Percentiles rank a stretch among this genome's conserved stretches.
Conservation (phyloP, 352 stramenopile species). For the Globisporangium nodosum region DNA sequence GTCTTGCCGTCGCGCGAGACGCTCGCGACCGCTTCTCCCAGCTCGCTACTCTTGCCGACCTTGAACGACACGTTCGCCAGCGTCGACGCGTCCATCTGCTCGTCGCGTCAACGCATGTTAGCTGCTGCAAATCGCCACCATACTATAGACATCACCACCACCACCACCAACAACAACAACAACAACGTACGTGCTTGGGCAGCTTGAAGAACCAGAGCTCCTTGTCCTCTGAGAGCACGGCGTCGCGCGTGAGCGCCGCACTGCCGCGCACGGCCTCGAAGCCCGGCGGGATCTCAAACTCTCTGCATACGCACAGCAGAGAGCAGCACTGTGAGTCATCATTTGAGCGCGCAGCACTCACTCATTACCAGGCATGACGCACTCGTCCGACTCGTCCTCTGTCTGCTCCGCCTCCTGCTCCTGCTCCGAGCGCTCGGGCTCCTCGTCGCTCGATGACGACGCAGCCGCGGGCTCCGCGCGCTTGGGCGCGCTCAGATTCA, state of each 20-base stretch:
- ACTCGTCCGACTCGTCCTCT: slow-evolving; percentile 51
- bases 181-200: slow-evolving; percentile 60
- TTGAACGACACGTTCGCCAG: slow-evolving; percentile 71
- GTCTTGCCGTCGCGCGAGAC: slow-evolving; percentile 40
- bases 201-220: slow-evolving; percentile 87
- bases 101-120: too few species aligned
- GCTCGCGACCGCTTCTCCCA: slow-evolving; percentile 35
- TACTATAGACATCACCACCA: too few species aligned
- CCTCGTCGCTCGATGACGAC: slow-evolving; percentile 34
- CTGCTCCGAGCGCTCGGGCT: slow-evolving; percentile 13
- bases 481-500: slow-evolving; percentile 56
- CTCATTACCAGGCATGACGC: slow-evolving; percentile 5
- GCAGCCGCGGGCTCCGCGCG: slow-evolving; percentile 21
- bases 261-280: slow-evolving; percentile 66
- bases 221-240: slow-evolving; percentile 59
- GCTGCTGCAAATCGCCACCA: too few species aligned
- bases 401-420: slow-evolving; percentile 19
- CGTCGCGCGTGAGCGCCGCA: slow-evolving; percentile 49
- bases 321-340: neutral
- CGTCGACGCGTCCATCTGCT: slow-evolving; percentile 59
- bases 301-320: slow-evolving; percentile 23
- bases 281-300: slow-evolving; percentile 74
- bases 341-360: neutral
- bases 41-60: slow-evolving; percentile 23
- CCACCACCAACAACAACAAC: too few species aligned